Base-by-base conservation (phyloP, 305 asterid genomes). In the Lippia alba region DNA sequence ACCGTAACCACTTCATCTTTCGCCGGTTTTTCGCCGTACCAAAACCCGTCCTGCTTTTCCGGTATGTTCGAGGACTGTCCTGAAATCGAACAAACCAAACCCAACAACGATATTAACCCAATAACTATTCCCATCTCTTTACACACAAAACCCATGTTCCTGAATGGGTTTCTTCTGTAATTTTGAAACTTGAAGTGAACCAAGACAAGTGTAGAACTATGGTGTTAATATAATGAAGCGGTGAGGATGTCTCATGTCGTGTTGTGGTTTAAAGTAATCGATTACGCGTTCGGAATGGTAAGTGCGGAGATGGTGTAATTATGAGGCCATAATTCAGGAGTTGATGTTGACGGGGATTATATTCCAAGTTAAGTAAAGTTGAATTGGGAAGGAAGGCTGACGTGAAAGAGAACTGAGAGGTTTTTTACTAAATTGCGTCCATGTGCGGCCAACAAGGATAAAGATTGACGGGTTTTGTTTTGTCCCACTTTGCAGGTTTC, bases 41-140 rank as follows among this genome's bases (percentile, higher is more conserved):
- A 82, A 82, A 94, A 89, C 2, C 99, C 97, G 53, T 91, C 93
- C 56, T 41, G 84, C 66, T 49, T 73, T 4, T 80, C 4, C 18
- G 97, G 94, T 62, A 86, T 74, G 9, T 36, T 36, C 24, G 45
- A 2, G 41, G 61, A 68, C 80, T 83, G 91, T 54, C 82, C 76
- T 9, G 20, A 45, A 3, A 41, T 73, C 36, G 64, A 34, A 9
- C 75, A 3, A 66, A 66, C 5, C 15, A 70, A 50, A 59, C 63
- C 76, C 57, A 66, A 36, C 8, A 82, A 11, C 11, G 59, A 36
- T 10, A 0, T 68, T 56, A 74, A 10, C 30, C 58, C 48, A 20
- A 39, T 18, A 10, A n/a, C 3, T 11, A 5, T 12, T 7, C 48
- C 55, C 10, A 10, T 36, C 6, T 4, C 30, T 6, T 40, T 16